Base-by-base conservation (phyloP, 148 eudicot genomes). In the Camellia granthamiana region DNA sequence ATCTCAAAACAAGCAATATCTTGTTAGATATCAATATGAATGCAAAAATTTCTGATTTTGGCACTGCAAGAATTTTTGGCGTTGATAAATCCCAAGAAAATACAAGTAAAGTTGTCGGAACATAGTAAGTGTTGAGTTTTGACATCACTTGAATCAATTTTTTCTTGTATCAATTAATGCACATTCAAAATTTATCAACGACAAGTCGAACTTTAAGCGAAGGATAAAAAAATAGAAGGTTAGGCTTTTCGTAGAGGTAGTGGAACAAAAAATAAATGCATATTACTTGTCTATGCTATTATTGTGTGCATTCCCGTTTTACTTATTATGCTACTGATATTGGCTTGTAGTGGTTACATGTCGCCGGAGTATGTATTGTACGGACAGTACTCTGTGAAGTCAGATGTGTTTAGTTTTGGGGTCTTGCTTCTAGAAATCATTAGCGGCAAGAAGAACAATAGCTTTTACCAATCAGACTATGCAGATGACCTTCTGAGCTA, bases 361-460 rank as follows among this genome's bases (percentile, higher is more conserved):
- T 78, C 90, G 10, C 91, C 90, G 3, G 89, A 90, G 55, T 90
- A 86, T 23, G 88, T 83, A 44, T 42, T 89, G 60, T 80, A 80
- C 7, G 91, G 90, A 16, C 21, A 68, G 12, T 89, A 84, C 61
- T 89, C 91, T 0, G 86, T 75, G 4, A 89, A 89, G 49, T 87
- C 90, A 0, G 90, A 87, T 75, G 89, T 91, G 14, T 89, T 77
- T 62, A 87, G 91, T 75, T 89, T 87, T 43, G 91, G 91, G 5
- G 81, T 89, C 4, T 59, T 86, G 6, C 56, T 91, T 11, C 46
- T 87, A 60, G 91, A 89, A 56, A 86, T 89, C 47, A 49, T 89
- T 10, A 83, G 83, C 21, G 93, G 91, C 41, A 79, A 72, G 56
- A 80, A 69, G 63, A 84, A 80, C 73, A 41, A 54, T 52, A 52